Conservation (phyloP, 129 eudicot species). For the Chrysanthemum makinoi region DNA sequence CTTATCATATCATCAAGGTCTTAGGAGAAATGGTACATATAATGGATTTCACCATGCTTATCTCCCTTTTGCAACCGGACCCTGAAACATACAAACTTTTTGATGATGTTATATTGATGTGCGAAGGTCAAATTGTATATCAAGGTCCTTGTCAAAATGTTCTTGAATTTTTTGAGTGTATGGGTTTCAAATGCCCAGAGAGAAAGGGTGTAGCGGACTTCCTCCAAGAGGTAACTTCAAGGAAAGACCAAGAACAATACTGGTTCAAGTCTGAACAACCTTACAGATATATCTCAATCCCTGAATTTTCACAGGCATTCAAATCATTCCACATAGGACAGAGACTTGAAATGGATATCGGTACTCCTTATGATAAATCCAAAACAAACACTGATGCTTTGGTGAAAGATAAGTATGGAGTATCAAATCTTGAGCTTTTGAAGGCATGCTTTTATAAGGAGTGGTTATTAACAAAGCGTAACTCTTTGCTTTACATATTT, state of each 20-base stretch:
- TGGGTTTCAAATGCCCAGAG: constrained; percentile 29
- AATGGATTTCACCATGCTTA: constrained; percentile 33
- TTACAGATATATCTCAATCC: constrained; percentile 4
- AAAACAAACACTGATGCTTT: constrained; percentile 21
- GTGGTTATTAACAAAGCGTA: constrained; percentile 27
- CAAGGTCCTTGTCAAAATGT: constrained; percentile 28
- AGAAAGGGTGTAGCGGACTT: constrained; percentile 30
- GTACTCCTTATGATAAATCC: constrained; percentile 20
- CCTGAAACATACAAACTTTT: constrained; percentile 29
- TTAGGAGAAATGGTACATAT: constrained; percentile 23
- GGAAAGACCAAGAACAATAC: constrained; percentile 29
- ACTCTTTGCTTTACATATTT: constrained; percentile 26
- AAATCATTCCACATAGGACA: constrained; percentile 22
- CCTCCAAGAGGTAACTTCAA: constrained; percentile 31
- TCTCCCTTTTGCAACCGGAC: constrained; percentile 33
- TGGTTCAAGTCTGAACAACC: constrained; percentile 14
- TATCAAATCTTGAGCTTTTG: constrained; percentile 25
- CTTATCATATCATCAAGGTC: constrained; percentile 23
- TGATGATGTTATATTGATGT: constrained; percentile 26
- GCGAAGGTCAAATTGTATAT: constrained; percentile 30
- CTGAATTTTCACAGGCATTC: constrained; percentile 18
- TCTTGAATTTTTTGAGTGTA: constrained; percentile 14
- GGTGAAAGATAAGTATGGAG: constrained; percentile 22
- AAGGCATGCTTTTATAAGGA: constrained; percentile 28
- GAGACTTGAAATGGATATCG: constrained; percentile 15